These are phyloP conservation scores for Neofusicoccum sp. DNA, from an alignment of 2,329 filamentous ascomycete species.

Conservation along the genomic window DNA sequence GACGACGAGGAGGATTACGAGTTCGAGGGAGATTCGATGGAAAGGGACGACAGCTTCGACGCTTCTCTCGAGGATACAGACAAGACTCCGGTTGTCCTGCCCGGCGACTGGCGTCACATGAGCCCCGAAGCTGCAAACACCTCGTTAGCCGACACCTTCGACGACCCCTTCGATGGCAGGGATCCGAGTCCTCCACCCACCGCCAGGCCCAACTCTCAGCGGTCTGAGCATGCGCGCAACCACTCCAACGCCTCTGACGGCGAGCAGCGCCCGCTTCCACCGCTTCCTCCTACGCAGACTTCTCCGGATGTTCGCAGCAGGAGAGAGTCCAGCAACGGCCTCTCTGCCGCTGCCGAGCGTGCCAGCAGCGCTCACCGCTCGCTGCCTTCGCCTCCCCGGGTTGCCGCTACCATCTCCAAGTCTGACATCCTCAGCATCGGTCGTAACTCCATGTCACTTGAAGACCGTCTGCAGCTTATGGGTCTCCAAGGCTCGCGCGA, in stretches of 20 bases:
- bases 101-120: constrained; percentile 89
- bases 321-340: constrained; percentile 61
- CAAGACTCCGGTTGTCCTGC: constrained; percentile 96
- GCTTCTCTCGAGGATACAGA: constrained; percentile 93
- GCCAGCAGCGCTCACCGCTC: constrained; percentile 67
- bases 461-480: constrained; percentile 86
- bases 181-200: constrained; percentile 45
- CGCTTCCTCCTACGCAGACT: constrained; percentile 67
- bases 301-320: constrained; percentile 59
- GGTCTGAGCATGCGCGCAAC: constrained; percentile 50
- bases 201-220: neutral
- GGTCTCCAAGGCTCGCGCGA: constrained; percentile 66
- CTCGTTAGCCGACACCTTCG: constrained; percentile 56
- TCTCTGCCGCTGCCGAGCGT: constrained; percentile 72
- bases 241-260: constrained; percentile 77
- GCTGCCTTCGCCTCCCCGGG: constrained; percentile 70
- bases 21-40: constrained; percentile 60
- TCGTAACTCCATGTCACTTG: constrained; percentile 75
- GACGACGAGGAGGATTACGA: constrained; percentile 72
- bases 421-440: constrained; percentile 77
- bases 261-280: constrained; percentile 82
- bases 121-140: constrained; percentile 65
- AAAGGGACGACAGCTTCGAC: constrained; percentile 88
- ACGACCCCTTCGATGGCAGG: constrained; percentile 62
- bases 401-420: constrained; percentile 68